Conservation (phyloP, 306 rosid genomes). For the Vachellia collinsii region DNA sequence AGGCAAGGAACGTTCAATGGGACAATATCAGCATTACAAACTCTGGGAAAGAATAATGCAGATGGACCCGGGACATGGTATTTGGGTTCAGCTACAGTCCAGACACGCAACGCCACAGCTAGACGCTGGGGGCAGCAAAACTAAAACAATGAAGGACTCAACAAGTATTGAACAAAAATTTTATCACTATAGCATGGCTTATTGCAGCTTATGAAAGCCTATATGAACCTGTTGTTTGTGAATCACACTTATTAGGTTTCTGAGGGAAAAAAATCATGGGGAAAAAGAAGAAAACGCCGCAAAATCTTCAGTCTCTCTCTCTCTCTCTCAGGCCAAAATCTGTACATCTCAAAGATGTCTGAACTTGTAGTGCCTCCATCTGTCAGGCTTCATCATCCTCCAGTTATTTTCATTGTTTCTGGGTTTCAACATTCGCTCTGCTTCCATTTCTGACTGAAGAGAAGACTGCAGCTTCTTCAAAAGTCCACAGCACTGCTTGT, state of each 20-base stretch:
- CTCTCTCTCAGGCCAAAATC: constrained; percentile 38
- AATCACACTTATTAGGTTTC: constrained; percentile 48
- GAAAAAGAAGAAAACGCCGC: constrained; percentile 43
- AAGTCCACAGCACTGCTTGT: constrained; percentile 74
- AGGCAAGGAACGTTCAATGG: constrained; percentile 67
- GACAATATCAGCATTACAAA: constrained; percentile 25
- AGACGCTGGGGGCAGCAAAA: constrained; percentile 19
- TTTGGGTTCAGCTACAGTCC: constrained; percentile 12
- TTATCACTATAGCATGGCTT: constrained; percentile 34
- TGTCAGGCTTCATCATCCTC: constrained; percentile 68
- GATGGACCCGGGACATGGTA: constrained; percentile 30
- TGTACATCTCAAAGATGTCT: constrained; percentile 58
- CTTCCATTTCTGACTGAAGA: constrained; percentile 73
- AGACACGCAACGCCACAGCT: constrained; percentile 1
- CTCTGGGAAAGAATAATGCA: not conserved
- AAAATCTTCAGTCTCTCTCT: constrained; percentile 22
- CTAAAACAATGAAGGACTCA: constrained; percentile 26
- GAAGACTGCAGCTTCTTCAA: constrained; percentile 84
- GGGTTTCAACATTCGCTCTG: constrained; percentile 64
- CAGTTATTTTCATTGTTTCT: constrained; percentile 57
- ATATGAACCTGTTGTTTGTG: constrained; percentile 38
- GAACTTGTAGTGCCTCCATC: constrained; percentile 63
- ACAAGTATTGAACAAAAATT: constrained; percentile 24
- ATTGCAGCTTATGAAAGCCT: constrained; percentile 36
- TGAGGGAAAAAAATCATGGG: constrained; percentile 21